These are phyloP conservation scores for Taiozyma sp. DNA, from an alignment of 1,139 yeast species.

Conservation along the genomic window DNA sequence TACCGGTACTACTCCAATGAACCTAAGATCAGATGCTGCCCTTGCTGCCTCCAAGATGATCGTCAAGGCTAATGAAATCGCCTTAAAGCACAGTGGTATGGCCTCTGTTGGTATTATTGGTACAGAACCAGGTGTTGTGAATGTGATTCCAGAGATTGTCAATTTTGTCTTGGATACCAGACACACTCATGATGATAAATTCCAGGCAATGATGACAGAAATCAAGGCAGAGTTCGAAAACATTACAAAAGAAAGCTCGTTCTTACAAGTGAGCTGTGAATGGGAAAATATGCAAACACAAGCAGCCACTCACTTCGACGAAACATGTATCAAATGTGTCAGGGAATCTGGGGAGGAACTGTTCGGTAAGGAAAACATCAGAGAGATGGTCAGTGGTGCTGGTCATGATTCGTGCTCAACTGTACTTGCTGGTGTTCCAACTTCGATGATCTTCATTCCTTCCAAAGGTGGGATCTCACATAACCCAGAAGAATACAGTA, in stretches of 20 bases:
- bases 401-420: conserved; percentile 72
- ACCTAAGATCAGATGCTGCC: conserved; percentile 56
- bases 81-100: conserved; percentile 46
- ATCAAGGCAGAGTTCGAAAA: conserved; percentile 34
- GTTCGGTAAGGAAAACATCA: conserved; percentile 39
- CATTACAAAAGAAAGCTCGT: conserved; percentile 32
- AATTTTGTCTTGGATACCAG: conserved; percentile 55
- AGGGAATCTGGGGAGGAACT: conserved; percentile 45
- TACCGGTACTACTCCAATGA: conserved; percentile 74
- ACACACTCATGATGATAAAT: conserved; percentile 44
- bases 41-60: conserved; percentile 55
- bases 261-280: conserved; percentile 31
- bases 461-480: conserved; percentile 68
- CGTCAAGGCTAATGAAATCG: conserved; percentile 51
- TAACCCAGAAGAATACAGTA: conserved; percentile 60
- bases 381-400: conserved; percentile 60
- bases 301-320: conserved; percentile 53
- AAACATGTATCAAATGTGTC: conserved; percentile 46
- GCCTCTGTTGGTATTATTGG: conserved; percentile 57
- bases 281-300: conserved; percentile 41
- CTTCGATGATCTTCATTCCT: conserved; percentile 74
- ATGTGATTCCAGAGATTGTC: conserved; percentile 62
- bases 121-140: conserved; percentile 55
- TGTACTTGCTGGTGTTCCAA: conserved; percentile 46
- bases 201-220: conserved; percentile 37